Percentiles rank a stretch among this genome's conserved stretches.
phyloP scores from a whole-genome alignment of 2,329 filamentous ascomycete genomes.

The Colletotrichum zoysiae region DNA sequence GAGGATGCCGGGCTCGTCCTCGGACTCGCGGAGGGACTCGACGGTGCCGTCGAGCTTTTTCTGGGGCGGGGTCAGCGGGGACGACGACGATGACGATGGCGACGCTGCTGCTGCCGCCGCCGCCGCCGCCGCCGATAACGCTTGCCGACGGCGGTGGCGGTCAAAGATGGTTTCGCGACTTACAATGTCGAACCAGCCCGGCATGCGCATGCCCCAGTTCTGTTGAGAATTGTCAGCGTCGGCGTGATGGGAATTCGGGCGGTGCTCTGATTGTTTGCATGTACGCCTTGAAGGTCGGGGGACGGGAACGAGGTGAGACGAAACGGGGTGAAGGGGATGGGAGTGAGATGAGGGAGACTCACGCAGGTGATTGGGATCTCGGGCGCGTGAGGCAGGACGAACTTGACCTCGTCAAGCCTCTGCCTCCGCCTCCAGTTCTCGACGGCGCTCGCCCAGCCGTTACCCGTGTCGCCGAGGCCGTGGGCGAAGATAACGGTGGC shows the following conservation, averaged over 20 bases:
- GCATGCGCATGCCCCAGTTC: constrained; percentile 85
- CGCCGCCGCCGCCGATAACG: neutral
- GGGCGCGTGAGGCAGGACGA: constrained; percentile 93
- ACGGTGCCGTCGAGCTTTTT: constrained; percentile 50
- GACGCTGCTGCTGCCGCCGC: neutral
- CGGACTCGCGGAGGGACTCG: constrained; percentile 52
- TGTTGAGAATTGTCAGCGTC: constrained; percentile 48
- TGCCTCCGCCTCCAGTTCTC: constrained; percentile 87
- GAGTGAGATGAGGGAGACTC: constrained; percentile 48
- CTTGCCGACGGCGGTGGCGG: constrained; percentile 12
- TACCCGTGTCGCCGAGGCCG: constrained; percentile 86
- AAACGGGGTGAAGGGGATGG: neutral
- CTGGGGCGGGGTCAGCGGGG: constrained; percentile 17
- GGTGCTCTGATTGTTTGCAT: neutral
- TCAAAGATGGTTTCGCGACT: constrained; percentile 41
- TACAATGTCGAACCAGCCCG: constrained; percentile 89
- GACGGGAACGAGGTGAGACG: neutral
- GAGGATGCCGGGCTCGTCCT: constrained; percentile 81
- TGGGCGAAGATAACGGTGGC: constrained; percentile 96
- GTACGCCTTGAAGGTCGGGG: no score
- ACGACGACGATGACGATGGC: constrained; percentile 11
- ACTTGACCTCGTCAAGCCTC: constrained; percentile 90
- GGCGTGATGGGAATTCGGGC: no score
- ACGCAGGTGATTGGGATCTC: constrained; percentile 87
- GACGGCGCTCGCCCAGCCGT: constrained; percentile 84